These are phyloP conservation scores for Corylus americana DNA, from an alignment of 306 rosid species.

Conservation along the genomic window DNA sequence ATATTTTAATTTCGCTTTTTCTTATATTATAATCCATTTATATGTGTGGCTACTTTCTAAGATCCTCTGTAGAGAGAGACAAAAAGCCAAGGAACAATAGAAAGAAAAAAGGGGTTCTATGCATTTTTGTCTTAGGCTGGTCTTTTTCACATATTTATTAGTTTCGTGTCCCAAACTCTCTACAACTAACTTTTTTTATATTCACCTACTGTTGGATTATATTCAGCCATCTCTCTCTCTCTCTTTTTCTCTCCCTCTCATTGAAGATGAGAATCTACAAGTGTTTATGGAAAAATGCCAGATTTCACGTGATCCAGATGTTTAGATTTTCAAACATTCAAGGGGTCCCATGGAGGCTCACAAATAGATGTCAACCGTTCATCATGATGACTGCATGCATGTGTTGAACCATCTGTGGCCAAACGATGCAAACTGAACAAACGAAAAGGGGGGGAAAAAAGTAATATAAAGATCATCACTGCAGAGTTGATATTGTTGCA, in stretches of 20 bases:
- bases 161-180: slow-evolving; percentile 10
- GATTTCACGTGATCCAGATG: neutral
- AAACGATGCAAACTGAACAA: neutral
- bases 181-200: slow-evolving; percentile 18
- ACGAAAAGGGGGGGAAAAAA: neutral
- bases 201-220: neutral
- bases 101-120: neutral
- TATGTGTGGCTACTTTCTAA: neutral
- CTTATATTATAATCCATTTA: neutral
- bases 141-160: slow-evolving; percentile 1
- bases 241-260: neutral
- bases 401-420: neutral
- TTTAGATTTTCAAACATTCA: neutral
- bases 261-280: neutral
- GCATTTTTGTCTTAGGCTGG: neutral
- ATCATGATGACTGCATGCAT: neutral
- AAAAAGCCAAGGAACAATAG: neutral
- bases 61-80: neutral
- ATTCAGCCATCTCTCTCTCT: neutral
- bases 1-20: slow-evolving; percentile 17
- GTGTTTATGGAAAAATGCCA: neutral
- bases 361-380: neutral
- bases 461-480: neutral
- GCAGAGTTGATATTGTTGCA: neutral
- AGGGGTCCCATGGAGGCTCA: neutral